These are phyloP conservation scores for Pythium graminicola DNA, from an alignment of 352 stramenopile species.

Conservation along the genomic window DNA sequence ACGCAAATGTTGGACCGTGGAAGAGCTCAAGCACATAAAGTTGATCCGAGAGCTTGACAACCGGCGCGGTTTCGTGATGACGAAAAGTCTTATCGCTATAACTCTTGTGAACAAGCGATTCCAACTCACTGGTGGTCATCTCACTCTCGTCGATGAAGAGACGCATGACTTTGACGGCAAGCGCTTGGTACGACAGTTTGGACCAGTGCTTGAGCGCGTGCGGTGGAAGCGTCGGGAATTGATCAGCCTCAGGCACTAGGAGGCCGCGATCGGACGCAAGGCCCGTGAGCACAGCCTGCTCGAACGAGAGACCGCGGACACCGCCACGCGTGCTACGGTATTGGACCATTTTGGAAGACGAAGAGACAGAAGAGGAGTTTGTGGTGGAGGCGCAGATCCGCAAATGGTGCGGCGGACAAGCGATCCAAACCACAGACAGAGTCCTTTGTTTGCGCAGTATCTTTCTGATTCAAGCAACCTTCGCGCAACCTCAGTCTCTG, in stretches of 20 bases:
- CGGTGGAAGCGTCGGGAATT: constrained; percentile 70
- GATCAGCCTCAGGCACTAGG: constrained; percentile 66
- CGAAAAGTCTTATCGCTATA: constrained; percentile 91
- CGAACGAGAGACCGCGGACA: constrained; percentile 76
- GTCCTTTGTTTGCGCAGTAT: constrained; percentile 26
- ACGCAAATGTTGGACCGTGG: constrained; percentile 98
- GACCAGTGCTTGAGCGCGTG: constrained; percentile 78
- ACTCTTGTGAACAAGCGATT: constrained; percentile 89
- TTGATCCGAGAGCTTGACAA: constrained; percentile 87
- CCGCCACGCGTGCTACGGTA: constrained; percentile 81
- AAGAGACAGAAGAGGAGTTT: constrained; percentile 1
- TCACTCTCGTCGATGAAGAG: constrained; percentile 95
- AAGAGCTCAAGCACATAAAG: constrained; percentile 96
- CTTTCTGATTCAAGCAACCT: constrained; percentile 10
- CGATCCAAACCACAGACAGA: constrained; percentile 6
- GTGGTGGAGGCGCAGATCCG: constrained; percentile 7
- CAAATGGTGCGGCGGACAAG: constrained; percentile 11
- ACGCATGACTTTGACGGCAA: constrained; percentile 94
- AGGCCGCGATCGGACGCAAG: constrained; percentile 79
- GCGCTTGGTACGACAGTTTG: constrained; percentile 90
- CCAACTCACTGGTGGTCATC: constrained; percentile 88
- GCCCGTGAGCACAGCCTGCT: constrained; percentile 82
- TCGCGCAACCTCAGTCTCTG: constrained; percentile 5
- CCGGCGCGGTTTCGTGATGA: constrained; percentile 89
- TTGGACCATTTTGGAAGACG: constrained; percentile 57